Evolutionary conservation across 768 basidiomycete species (phyloP).

Genomic region (Kwoniella botswanensis): DNA sequence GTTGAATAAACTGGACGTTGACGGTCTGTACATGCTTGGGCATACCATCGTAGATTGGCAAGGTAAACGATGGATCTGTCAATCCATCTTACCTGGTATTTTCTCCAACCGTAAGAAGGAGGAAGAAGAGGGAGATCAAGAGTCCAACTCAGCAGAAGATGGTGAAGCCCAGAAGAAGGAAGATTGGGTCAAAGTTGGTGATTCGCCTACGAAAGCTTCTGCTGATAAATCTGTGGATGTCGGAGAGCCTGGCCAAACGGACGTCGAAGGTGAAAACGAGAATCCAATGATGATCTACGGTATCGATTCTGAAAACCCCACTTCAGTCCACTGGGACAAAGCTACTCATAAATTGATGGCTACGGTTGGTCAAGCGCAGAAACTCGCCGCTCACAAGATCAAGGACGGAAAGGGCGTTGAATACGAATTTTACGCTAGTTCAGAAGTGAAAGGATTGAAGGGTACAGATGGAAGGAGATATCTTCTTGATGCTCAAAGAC

Average conservation of each 20-base stretch:
- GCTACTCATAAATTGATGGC: slow-evolving; percentile 58
- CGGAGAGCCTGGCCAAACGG: slow-evolving; percentile 8
- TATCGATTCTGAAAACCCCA: slow-evolving; percentile 58
- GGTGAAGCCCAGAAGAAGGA: slow-evolving; percentile 48
- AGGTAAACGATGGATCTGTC: slow-evolving; percentile 61
- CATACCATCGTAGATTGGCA: slow-evolving; percentile 61
- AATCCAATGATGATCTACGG: slow-evolving; percentile 62
- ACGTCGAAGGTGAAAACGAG: slow-evolving; percentile 40
- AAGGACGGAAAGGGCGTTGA: slow-evolving; percentile 53
- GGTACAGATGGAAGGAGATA: slow-evolving; percentile 61
- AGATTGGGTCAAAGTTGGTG: slow-evolving; percentile 54
- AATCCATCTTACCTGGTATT: slow-evolving; percentile 61
- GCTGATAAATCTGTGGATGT: slow-evolving; percentile 24
- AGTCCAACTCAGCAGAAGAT: slow-evolving; percentile 15
- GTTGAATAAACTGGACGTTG: slow-evolving; percentile 60
- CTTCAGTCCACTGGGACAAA: slow-evolving; percentile 58
- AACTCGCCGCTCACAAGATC: slow-evolving; percentile 59
- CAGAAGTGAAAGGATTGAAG: slow-evolving; percentile 61
- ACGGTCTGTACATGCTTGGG: slow-evolving; percentile 57
- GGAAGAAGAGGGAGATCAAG: slow-evolving; percentile 35
- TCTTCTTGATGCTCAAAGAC: slow-evolving; percentile 60
- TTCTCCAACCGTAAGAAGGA: slow-evolving; percentile 54
- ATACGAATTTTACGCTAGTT: slow-evolving; percentile 57
- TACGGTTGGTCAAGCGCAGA: slow-evolving; percentile 57
- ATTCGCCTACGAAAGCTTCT: slow-evolving; percentile 33